Base-by-base conservation (phyloP, 2,329 filamentous ascomycete genomes). In the Scytalidium sp. region DNA sequence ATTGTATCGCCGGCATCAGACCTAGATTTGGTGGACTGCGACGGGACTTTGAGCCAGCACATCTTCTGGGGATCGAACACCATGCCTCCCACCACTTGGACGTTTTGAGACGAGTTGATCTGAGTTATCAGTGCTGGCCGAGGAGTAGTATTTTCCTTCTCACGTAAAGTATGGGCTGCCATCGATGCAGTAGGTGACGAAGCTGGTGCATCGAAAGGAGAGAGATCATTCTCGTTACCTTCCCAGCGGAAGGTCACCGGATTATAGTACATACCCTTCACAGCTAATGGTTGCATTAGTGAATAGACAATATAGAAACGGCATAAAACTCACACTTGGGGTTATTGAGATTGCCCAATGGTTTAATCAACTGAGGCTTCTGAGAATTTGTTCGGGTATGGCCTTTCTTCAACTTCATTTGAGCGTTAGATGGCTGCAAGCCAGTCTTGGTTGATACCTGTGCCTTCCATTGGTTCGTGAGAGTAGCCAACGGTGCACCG, bases 231-330 rank as follows among this genome's bases (percentile, higher is more conserved):
- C 66, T 99, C 94, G 61, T 99, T 99, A 46, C 94, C 94, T 75
- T 99, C 94, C 94, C 94, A 99, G 45, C 84, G 81, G 63, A 85
- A 94, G 8, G 89, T 88, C 22, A 80, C 75, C 6, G 94, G 90
- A 63, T 99, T 97, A 67, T 96, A 99, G 48, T 84, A 86, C 94
- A 99, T 99, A 56, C 93, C 94, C 68, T 96, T 94, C 53, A 96
- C 81, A 63, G 85, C 90, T 93, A 55, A 11, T 44, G 36, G 25
- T 21, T 43, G 47, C 43, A 42, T 43, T 59, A 74, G 63, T 73
- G 66, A 50, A 43, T 9, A 41, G 19, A 19, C 25, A 25, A 20
- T 22, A 39, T 43, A 13, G 22, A 13, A 41, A 27, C 13, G 41
- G 23, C 21, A 25, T 22, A 49, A 41, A 56, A 75, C 83, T 75